phyloP scores from a whole-genome alignment of 140 eudicot genomes.

The Cichorium intybus region DNA sequence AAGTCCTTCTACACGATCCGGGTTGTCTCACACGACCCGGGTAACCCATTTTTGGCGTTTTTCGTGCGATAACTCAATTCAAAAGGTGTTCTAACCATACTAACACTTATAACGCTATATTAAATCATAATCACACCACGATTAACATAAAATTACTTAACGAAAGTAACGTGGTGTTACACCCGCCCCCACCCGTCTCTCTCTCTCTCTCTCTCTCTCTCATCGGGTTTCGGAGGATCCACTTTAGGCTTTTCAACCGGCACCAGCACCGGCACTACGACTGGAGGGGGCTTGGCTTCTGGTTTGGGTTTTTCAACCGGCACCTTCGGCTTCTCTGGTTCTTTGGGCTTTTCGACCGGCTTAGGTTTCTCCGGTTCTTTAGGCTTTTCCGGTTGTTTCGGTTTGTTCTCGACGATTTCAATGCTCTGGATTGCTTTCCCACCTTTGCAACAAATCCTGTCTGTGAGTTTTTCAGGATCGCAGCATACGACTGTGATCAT shows the following conservation, averaged over 20 bases:
- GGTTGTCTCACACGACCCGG: too few species aligned
- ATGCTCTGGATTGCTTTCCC: conserved; percentile 47
- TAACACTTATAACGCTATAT: too few species aligned
- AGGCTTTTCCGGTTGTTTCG: conserved; percentile 24
- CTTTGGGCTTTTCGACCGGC: conserved; percentile 5
- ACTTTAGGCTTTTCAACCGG: neutral
- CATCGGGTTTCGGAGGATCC: conserved; percentile 1
- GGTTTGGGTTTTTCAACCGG: neutral
- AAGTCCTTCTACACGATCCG: too few species aligned
- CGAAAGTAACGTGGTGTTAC: too few species aligned
- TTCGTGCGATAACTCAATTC: too few species aligned
- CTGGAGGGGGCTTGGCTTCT: conserved; percentile 5
- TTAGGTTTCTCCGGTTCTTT: conserved; percentile 24
- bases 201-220: too few species aligned
- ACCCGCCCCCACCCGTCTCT: too few species aligned
- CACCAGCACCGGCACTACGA: neutral
- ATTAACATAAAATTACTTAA: too few species aligned
- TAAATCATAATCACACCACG: too few species aligned
- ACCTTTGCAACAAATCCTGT: conserved; percentile 52
- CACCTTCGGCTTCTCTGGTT: conserved; percentile 14
- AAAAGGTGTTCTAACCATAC: too few species aligned
- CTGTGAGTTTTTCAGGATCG: conserved; percentile 43
- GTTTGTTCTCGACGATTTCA: conserved; percentile 38
- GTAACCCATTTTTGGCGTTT: too few species aligned
- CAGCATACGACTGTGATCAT: conserved; percentile 55